Base-by-base conservation (phyloP, 192 early-diverging fungal species). In the Funneliformis geosporum region DNA sequence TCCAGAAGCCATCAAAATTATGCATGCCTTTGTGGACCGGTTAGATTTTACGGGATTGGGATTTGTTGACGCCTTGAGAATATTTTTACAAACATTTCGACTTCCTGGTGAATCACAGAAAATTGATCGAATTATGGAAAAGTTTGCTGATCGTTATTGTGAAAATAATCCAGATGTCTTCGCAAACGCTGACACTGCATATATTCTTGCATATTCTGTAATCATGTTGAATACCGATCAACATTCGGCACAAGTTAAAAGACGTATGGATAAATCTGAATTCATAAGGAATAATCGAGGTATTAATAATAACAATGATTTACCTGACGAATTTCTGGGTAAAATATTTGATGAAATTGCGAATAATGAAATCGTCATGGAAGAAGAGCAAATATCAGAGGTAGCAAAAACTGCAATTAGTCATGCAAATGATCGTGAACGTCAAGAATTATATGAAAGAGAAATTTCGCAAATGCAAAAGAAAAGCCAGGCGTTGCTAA, bases 171-270 rank as follows among this genome's bases (percentile, higher is more conserved):
- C 95, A 0, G 87, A 87, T 14, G 85, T 87, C 5, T 98, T 98
- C 86, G 92, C 92, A 73, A 95, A 94, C 76, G 95, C 96, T 28
- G 96, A 98, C 80, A 94, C 95, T 28, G 95, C 95, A 5, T 98
- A 97, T 79, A 93, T 95, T 76, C 89, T 98, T 33, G 94, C 96
- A 16, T 98, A 96, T 86, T 96, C 95, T 76, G 91, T 93, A 12
- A 92, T 98, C 38, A 91, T 98, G 92, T 88, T 98, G 60, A 98
- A 98, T 82, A 98, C 96, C 0, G 96, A 98, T 83, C 92, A 94
- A 83, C 93, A 96, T 84, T 95, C 93, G 72, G 87, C 89, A 27
- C 95, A 94, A 82, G 94, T 98, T 18, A 93, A 93, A 76, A 86
- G 89, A 60, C 88, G 94, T 38, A 98, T 98, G 96, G 91, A 95